Evolutionary conservation across 2,329 filamentous ascomycete species (phyloP), one percentile per base, ranked within the genome.

Genomic region (Venturia pyrina): DNA sequence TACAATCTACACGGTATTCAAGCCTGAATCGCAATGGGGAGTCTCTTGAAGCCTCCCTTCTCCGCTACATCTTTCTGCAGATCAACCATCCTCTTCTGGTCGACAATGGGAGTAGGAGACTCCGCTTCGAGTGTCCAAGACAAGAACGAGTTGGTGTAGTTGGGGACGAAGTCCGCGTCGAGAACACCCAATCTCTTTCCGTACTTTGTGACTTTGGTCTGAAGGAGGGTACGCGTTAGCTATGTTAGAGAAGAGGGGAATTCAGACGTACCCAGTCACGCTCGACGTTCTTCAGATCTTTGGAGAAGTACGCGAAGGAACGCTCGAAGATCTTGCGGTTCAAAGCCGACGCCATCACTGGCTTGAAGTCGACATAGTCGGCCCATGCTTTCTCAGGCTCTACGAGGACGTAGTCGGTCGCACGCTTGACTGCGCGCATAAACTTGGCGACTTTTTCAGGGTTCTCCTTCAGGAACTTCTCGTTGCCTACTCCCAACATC

Each of bases 291-390:
- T 89, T 88, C 69, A 91, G 73, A 70, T 91, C 88, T 69, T 82
- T 82, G 67, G 85, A 89, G 75, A 91, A 89, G 80, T 91, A 91
- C 24, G 89, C 88, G 71, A 85, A 92, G 70, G 86, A 89, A 67
- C 89, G 86, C 81, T 91, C 88, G 71, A 89, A 91, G 76, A 92
- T 91, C 82, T 91, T 90, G 71, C 85, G 83, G 79, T 91, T 90
- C 66, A 91, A 83, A 1, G 79, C 72, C 0, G 85, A 85, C 56
- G 80, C 84, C 86, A 91, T 89, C 70, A 81, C 81, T 2, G 88
- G 86, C 78, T 91, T 92, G 78, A 89, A 84, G 71, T 86, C 86
- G 69, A 88, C 81, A 73, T 90, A 91, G 72, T 89, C 86, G 15
- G 79, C 80, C 80, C 87, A 91, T 0, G 89, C 87, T 62, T 78